Evolutionary conservation across 2,329 filamentous ascomycete species (phyloP).

Genomic region (Ophiosphaerella herpotricha): DNA sequence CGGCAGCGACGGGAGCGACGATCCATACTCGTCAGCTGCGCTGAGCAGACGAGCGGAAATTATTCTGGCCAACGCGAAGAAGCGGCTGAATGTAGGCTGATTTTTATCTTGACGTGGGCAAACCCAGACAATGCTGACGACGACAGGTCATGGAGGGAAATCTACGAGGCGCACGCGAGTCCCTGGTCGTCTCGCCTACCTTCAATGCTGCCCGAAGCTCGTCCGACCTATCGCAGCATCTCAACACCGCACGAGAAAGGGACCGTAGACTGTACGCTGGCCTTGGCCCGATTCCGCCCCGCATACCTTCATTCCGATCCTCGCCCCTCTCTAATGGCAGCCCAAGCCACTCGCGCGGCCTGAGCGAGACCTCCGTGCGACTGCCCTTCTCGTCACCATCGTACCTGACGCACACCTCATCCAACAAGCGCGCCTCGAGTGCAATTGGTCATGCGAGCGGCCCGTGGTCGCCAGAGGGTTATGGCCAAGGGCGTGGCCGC

Average conservation of each 20-base stretch:
- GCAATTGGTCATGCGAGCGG: conserved; percentile 44
- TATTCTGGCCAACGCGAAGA: conserved; percentile 92
- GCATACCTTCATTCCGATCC: conserved; percentile 36
- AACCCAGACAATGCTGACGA: conserved; percentile 25
- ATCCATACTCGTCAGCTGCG: conserved; percentile 68
- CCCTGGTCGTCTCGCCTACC: conserved; percentile 61
- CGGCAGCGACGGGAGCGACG: conserved; percentile 55
- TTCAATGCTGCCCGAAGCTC: conserved; percentile 49
- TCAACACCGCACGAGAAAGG: conserved; percentile 41
- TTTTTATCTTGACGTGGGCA: neutral
- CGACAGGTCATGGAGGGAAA: conserved; percentile 90
- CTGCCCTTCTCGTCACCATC: conserved; percentile 36
- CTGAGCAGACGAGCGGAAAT: conserved; percentile 73
- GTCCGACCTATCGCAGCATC: conserved; percentile 39
- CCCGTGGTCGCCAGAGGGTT: conserved; percentile 44
- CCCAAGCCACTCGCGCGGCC: conserved; percentile 44
- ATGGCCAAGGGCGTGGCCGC: conserved; percentile 32
- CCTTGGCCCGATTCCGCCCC: conserved; percentile 43
- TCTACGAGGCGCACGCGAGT: conserved; percentile 74
- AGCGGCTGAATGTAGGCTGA: conserved; percentile 74
- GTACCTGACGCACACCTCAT: conserved; percentile 28
- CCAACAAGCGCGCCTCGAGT: conserved; percentile 46
- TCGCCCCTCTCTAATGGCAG: conserved; percentile 39
- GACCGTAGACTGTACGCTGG: conserved; percentile 43
- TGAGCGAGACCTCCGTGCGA: conserved; percentile 49